Evolutionary conservation across 441 rosid genomes (phyloP).

Genomic region (Manihot esculenta): DNA sequence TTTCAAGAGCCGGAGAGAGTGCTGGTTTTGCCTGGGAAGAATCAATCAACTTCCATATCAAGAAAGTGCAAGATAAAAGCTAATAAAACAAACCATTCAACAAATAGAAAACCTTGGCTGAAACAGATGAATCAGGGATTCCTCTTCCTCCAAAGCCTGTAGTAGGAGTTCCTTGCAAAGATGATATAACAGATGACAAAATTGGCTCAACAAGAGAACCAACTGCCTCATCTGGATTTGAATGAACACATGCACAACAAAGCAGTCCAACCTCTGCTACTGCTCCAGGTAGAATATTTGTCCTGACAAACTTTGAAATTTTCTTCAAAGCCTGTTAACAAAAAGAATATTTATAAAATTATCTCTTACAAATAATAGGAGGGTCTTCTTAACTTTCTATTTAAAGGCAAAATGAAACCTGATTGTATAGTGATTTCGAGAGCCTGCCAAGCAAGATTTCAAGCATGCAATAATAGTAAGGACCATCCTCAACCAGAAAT

Average conservation of each 20-base stretch:
- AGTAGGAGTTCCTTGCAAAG: constrained; percentile 85
- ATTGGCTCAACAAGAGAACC: constrained; percentile 85
- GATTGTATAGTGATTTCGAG: constrained; percentile 80
- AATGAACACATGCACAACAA: constrained; percentile 97
- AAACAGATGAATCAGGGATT: constrained; percentile 42
- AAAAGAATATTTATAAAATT: constrained; percentile 20
- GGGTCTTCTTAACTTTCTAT: constrained; percentile 13
- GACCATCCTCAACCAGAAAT: constrained; percentile 98
- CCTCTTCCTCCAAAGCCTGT: constrained; percentile 95
- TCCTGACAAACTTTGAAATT: constrained; percentile 90
- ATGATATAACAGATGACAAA: constrained; percentile 72
- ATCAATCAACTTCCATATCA: constrained; percentile 24
- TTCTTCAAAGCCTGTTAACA: constrained; percentile 85
- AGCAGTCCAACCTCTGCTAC: constrained; percentile 99
- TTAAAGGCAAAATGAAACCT: constrained; percentile 50
- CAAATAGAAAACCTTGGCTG: constrained; percentile 61
- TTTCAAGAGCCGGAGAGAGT: constrained; percentile 96
- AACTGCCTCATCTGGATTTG: constrained; percentile 95
- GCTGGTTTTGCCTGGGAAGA: constrained; percentile 65
- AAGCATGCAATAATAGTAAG: constrained; percentile 97
- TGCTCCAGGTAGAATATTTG: constrained; percentile 99
- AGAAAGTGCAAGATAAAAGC: constrained; percentile 24
- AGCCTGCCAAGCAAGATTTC: constrained; percentile 95
- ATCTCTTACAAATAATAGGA: constrained; percentile 4
- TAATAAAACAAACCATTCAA: constrained; percentile 27